A percentile compares a stretch with the other conserved stretches of the same genome.
These are phyloP conservation scores for Neurospora terricola DNA, from an alignment of 495 filamentous ascomycete species.

Conservation along the genomic window DNA sequence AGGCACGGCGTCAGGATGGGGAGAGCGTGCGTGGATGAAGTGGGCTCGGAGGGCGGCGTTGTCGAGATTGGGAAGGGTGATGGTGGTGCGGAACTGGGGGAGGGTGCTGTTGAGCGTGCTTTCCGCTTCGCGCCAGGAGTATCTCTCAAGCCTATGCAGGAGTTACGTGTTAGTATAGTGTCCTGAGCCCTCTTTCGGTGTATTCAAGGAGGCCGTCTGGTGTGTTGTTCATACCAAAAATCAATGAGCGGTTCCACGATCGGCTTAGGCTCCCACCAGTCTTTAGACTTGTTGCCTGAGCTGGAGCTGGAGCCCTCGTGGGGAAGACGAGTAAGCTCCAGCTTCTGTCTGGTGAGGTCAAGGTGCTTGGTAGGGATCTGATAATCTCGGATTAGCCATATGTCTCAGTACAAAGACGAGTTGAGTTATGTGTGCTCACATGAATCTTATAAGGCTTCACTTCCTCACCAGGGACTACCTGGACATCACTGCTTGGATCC, in stretches of 20 bases:
- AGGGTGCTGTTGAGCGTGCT: constrained; percentile 40
- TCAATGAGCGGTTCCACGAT: constrained; percentile 42
- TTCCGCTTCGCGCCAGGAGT: constrained; percentile 52
- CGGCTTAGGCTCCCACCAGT: constrained; percentile 39
- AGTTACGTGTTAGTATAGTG: neutral
- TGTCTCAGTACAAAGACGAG: neutral
- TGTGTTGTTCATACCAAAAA: constrained; percentile 34
- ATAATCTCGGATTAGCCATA: neutral
- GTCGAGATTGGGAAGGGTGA: constrained; percentile 26
- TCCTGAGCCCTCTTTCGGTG: neutral
- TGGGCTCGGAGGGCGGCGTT: constrained; percentile 32
- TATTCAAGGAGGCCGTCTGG: neutral
- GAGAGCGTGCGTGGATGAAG: constrained; percentile 47
- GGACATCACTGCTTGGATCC: neutral
- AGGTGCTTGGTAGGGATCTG: constrained; percentile 43
- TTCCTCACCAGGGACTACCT: constrained; percentile 18
- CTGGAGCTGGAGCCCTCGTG: constrained; percentile 28
- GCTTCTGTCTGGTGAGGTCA: constrained; percentile 42
- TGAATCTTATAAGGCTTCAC: constrained; percentile 42
- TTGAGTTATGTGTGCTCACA: constrained; percentile 22
- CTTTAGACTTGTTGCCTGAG: constrained; percentile 22
- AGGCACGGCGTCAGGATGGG: constrained; percentile 41
- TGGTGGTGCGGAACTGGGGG: constrained; percentile 49
- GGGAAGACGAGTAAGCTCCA: constrained; percentile 45
- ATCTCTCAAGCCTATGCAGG: constrained; percentile 43